Evolutionary conservation across 2,329 filamentous ascomycete genomes (phyloP).

Genomic region (Cladobotryum protrusum): DNA sequence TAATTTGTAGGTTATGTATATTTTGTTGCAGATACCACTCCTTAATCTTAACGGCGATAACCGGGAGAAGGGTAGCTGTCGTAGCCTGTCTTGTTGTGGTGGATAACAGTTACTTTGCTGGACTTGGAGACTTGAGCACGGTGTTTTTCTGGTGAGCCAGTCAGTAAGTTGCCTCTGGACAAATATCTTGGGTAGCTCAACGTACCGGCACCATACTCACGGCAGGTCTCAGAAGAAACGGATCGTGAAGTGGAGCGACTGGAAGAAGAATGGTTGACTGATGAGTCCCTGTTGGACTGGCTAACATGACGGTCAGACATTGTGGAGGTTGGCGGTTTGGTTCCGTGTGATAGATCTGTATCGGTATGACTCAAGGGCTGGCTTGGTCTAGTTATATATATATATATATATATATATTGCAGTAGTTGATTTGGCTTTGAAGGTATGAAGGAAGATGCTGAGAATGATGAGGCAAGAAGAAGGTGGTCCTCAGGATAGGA

Average conservation of each 20-base stretch:
- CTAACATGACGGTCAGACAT: constrained; percentile 17
- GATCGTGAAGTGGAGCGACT: constrained; percentile 23
- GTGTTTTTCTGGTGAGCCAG: constrained; percentile 19
- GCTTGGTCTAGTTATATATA: background rate
- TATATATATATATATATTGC: too few relatives aligned
- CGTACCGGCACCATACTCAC: constrained; percentile 29
- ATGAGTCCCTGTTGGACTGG: constrained; percentile 26
- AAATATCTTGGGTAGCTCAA: background rate
- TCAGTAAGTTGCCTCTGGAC: constrained; percentile 12
- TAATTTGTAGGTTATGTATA: too few relatives aligned
- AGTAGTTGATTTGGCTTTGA: background rate
- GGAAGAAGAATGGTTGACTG: background rate
- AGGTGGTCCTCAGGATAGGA: background rate
- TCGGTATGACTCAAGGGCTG: background rate
- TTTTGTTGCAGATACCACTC: too few relatives aligned
- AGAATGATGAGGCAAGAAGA: background rate
- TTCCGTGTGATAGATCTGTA: background rate
- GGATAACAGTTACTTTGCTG: constrained; percentile 24
- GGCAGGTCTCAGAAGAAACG: constrained; percentile 22
- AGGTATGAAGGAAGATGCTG: background rate
- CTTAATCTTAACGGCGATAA: constrained; percentile 11
- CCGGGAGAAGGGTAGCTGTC: constrained; percentile 25
- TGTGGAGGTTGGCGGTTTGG: background rate
- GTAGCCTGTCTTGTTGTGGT: constrained; percentile 25
- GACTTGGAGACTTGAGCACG: constrained; percentile 18